Percentiles rank a stretch among this genome's conserved stretches.
Evolutionary conservation across 768 basidiomycete species (phyloP).

Genomic region (Pisolithus marmoratus): DNA sequence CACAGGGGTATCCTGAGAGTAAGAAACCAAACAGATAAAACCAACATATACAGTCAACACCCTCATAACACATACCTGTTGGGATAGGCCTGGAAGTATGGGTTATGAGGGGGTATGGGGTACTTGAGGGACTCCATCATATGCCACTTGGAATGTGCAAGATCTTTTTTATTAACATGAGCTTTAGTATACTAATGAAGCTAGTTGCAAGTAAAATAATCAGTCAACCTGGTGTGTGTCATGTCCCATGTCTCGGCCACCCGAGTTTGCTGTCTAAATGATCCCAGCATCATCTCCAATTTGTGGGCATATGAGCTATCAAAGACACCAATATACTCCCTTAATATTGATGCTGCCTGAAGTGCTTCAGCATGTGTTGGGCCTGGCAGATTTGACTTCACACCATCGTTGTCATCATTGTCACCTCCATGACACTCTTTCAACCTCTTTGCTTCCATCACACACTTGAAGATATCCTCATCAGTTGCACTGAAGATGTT

Average conservation of each 20-base stretch:
- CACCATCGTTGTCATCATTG: too few relatives aligned
- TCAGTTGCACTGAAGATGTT: not conserved
- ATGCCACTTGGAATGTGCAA: too few relatives aligned
- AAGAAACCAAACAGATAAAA: too few relatives aligned
- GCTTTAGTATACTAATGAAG: not conserved
- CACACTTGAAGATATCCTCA: not conserved
- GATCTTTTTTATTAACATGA: too few relatives aligned
- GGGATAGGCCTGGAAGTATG: conserved; percentile 1
- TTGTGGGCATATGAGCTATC: conserved; percentile 19
- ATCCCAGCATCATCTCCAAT: conserved; percentile 15
- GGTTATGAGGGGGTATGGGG: conserved; percentile 1
- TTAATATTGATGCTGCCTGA: conserved; percentile 2
- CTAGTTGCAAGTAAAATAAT: not conserved
- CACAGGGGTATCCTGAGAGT: too few relatives aligned
- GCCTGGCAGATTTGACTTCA: not conserved
- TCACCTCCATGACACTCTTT: too few relatives aligned
- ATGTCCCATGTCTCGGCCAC: conserved; percentile 14
- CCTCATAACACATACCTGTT: conserved; percentile 2
- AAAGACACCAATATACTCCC: conserved; percentile 13
- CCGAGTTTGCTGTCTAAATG: too few relatives aligned
- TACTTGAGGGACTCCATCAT: not conserved
- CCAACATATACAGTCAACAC: not conserved
- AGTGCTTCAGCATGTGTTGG: not conserved
- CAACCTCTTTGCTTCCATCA: not conserved
- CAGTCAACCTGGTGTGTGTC: not conserved